Conservation (phyloP, 2,329 filamentous ascomycete genomes). For the Fusarium sp. region DNA sequence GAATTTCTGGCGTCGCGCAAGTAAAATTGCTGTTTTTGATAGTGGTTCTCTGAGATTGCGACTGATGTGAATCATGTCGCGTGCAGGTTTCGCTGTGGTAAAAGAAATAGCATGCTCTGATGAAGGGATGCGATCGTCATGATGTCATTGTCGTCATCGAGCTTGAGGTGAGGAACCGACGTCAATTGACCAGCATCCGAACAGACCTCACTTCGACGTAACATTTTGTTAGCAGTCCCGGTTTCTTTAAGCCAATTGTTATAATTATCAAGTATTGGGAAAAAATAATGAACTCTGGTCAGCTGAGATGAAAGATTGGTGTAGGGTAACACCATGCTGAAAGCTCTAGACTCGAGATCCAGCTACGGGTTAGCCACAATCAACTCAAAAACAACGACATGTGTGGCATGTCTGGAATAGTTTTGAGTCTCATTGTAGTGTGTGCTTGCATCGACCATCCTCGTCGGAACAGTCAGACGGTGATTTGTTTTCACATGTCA, state of each 20-base stretch:
- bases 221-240: too few species aligned
- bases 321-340: too few species aligned
- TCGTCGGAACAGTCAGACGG: too few species aligned
- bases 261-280: too few species aligned
- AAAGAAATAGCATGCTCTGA: neutral
- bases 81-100: neutral
- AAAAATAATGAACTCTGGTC: too few species aligned
- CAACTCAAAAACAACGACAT: neutral
- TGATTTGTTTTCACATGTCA: too few species aligned
- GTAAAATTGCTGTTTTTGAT: accelerated
- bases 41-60: accelerated
- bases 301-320: neutral
- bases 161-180: neutral
- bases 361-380: neutral
- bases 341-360: too few species aligned
- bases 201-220: neutral
- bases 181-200: neutral
- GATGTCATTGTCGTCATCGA: slow-evolving; percentile 41
- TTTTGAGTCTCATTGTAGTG: too few species aligned
- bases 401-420: neutral
- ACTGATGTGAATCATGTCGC: slow-evolving; percentile 4
- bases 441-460: too few species aligned
- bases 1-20: neutral
- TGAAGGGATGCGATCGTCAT: neutral
- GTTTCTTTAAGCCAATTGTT: too few species aligned